Percentiles rank a stretch among this genome's conserved stretches.
Conservation (phyloP, 2,329 filamentous ascomycete species). For the Arthrobotrys pseudoclavata region DNA sequence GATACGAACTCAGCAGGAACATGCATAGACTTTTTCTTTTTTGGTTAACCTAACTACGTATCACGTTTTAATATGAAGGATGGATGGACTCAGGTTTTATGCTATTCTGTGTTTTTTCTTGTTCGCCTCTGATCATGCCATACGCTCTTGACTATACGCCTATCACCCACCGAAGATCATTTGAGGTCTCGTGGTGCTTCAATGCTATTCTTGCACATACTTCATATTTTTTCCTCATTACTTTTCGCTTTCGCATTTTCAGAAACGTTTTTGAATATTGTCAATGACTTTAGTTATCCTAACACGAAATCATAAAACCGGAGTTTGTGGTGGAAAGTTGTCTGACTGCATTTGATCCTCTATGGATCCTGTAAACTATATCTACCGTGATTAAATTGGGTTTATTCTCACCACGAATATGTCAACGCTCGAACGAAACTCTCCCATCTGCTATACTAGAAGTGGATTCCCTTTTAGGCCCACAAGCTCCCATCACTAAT, state of each 20-base stretch:
- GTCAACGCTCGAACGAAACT: too few relatives aligned
- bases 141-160: neutral
- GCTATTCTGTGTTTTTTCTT: conserved; percentile 2
- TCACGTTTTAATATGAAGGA: conserved; percentile 50
- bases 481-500: too few relatives aligned
- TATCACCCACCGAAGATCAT: neutral
- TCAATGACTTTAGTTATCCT: conserved; percentile 8
- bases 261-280: neutral
- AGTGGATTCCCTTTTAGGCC: too few relatives aligned
- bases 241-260: conserved; percentile 2
- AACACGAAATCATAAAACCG: conserved; percentile 52
- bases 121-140: conserved; percentile 5
- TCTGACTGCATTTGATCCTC: conserved; percentile 2
- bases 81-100: conserved; percentile 13
- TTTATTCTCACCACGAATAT: neutral
- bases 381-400: neutral
- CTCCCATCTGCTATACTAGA: too few relatives aligned
- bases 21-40: neutral
- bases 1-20: neutral
- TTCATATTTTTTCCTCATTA: conserved; percentile 17
- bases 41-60: conserved; percentile 13
- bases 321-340: conserved; percentile 39
- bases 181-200: neutral
- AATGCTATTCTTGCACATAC: conserved; percentile 55
- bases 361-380: neutral